Evolutionary conservation across 2,329 filamentous ascomycete species (phyloP).

Genomic region (Fusarium scirpi): DNA sequence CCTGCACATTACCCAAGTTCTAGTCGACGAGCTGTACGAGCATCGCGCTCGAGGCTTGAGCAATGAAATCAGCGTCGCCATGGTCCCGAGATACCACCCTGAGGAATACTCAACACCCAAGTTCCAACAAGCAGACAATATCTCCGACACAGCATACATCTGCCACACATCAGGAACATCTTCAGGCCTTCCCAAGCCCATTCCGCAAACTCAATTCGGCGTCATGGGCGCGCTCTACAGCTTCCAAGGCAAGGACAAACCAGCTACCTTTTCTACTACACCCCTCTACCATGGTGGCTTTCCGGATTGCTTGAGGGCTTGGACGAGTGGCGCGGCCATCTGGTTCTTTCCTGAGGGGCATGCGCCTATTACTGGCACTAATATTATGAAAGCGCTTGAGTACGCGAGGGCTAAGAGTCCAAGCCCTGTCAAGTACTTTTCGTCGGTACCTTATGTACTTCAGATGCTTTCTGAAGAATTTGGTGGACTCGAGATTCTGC

Average conservation of each 20-base stretch:
- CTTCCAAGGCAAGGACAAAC: slow-evolving; percentile 51
- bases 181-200: slow-evolving; percentile 71
- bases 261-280: slow-evolving; percentile 72
- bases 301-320: slow-evolving; percentile 71
- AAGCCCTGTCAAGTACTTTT: slow-evolving; percentile 65
- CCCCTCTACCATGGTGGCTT: slow-evolving; percentile 75
- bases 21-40: slow-evolving; percentile 56
- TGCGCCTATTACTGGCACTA: slow-evolving; percentile 67
- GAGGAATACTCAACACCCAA: neutral
- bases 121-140: neutral
- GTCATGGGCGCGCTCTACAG: slow-evolving; percentile 66
- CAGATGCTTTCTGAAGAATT: slow-evolving; percentile 62
- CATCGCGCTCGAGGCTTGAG: neutral
- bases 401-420: slow-evolving; percentile 47
- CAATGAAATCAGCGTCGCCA: slow-evolving; percentile 14
- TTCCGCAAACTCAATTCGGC: slow-evolving; percentile 67
- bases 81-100: slow-evolving; percentile 21
- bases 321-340: slow-evolving; percentile 69
- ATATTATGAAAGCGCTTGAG: slow-evolving; percentile 62
- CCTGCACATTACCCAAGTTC: slow-evolving; percentile 57
- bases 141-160: slow-evolving; percentile 64
- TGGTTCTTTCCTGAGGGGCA: slow-evolving; percentile 71
- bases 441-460: slow-evolving; percentile 70
- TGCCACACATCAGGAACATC: slow-evolving; percentile 75
- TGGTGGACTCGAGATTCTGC: slow-evolving; percentile 57